Evolutionary conservation across 495 filamentous ascomycete genomes (phyloP).

Genomic region (Lepraria neglecta): DNA sequence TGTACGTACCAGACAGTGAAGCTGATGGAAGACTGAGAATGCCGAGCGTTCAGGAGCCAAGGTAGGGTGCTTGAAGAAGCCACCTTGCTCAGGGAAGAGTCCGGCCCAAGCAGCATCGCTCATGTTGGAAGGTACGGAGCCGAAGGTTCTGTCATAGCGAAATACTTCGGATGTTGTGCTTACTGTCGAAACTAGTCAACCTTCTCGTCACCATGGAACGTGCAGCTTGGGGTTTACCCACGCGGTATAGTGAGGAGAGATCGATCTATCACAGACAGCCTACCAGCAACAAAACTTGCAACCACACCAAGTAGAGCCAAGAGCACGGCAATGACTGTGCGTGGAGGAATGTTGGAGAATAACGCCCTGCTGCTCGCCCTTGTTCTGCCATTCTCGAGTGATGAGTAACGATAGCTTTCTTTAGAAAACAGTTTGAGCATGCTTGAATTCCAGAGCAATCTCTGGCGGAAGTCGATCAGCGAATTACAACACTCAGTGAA

Average conservation of each 20-base stretch:
- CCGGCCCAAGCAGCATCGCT: slow-evolving; percentile 17
- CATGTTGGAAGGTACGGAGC: slow-evolving; percentile 14
- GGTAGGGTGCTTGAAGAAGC: slow-evolving; percentile 23
- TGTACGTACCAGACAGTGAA: slow-evolving; percentile 24
- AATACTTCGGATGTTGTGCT: slow-evolving; percentile 2
- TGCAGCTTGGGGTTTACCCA: not conserved
- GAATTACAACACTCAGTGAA: too few species aligned
- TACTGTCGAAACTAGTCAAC: not conserved
- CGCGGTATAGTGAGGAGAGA: slow-evolving; percentile 2
- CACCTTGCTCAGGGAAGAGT: slow-evolving; percentile 24
- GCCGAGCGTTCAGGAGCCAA: slow-evolving; percentile 23
- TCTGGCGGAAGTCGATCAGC: too few species aligned
- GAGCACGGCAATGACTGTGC: not conserved
- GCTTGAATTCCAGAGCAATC: not conserved
- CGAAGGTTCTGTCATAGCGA: slow-evolving; percentile 16
- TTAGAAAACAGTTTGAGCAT: not conserved
- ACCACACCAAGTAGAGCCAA: not conserved
- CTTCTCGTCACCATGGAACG: not conserved
- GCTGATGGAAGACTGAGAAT: slow-evolving; percentile 27
- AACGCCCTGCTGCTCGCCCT: not conserved
- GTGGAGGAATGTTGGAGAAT: not conserved
- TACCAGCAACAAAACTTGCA: slow-evolving; percentile 6
- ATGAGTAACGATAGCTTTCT: not conserved
- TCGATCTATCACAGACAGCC: not conserved
- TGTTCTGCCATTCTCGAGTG: not conserved